Base-by-base conservation (phyloP, 116 monocot genomes). In the Posidonia oceanica region DNA sequence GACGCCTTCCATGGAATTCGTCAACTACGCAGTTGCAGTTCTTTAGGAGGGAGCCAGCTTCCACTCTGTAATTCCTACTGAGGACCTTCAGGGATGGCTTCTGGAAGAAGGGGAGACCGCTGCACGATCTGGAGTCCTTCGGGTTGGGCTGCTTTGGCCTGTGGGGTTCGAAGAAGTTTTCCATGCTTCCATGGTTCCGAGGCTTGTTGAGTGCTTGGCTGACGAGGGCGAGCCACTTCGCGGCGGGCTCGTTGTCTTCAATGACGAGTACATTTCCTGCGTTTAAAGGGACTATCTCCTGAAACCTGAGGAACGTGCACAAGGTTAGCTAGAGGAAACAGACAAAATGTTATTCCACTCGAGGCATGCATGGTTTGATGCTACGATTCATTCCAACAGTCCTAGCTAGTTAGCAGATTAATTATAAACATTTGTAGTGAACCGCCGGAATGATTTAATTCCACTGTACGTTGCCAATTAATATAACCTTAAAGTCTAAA, bases 261-360 rank as follows among this genome's bases (percentile, higher is more conserved):
- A 77, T 57, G 0, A 93, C 98, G 15, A 93, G 36, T 14, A 98
- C 93, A 68, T 98, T 93, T 52, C 98, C 90, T 52, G 98, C 93
- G 74, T 84, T 98, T 71, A 98, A 56, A 75, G 93, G 93, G 55
- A 98, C 98, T 76, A 90, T 90, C 74, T 98, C 98, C 83, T 98
- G 98, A 86, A 98, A 98, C 84, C 98, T 98, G 72, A 69, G 4
- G 12, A 4, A 65, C 22, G n/a, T n/a, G n/a, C n/a, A 15, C 23
- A 72, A 48, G 29, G 7, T 52, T 23, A 4, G 3, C 6, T 0
- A 7, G 48, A 48, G 8, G 48, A 48, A 36, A 56, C 39, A 48
- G 16, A 56, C 39, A 15, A 38, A 55, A 17, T 56, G 36, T 21
- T 36, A 18, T 29, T 38, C 22, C 51, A 67, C 3, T 21, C 13